Evolutionary conservation across 2,329 filamentous ascomycete species (phyloP).

Genomic region (Talaromyces sp.): DNA sequence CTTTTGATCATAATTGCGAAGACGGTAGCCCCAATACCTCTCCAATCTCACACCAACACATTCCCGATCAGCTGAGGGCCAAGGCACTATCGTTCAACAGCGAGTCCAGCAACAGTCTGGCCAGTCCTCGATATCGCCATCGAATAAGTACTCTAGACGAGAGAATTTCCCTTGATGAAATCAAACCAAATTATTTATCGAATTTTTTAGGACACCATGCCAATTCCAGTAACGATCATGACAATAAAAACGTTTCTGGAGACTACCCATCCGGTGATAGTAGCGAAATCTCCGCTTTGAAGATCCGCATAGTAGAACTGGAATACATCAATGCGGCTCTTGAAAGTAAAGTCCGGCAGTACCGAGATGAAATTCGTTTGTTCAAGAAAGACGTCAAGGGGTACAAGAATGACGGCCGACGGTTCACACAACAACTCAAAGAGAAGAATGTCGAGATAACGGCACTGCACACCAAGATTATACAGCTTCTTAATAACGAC

Average conservation of each 20-base stretch:
- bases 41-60: neutral
- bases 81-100: neutral
- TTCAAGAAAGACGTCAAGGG: conserved; percentile 46
- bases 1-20: neutral
- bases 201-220: neutral
- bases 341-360: conserved; percentile 28
- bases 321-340: conserved; percentile 24
- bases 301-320: conserved; percentile 19
- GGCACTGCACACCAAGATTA: conserved; percentile 18
- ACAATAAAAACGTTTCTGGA: neutral
- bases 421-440: conserved; percentile 16
- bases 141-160: neutral
- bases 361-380: conserved; percentile 43
- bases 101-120: neutral
- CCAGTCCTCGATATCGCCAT: neutral
- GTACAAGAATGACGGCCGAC: conserved; percentile 36
- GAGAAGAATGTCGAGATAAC: conserved; percentile 23
- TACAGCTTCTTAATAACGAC: conserved; percentile 14
- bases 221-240: neutral
- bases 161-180: neutral
- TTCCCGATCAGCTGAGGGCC: neutral
- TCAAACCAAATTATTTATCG: neutral
- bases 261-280: conserved; percentile 2
- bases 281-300: conserved; percentile 7
- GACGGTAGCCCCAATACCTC: neutral